phyloP scores from a whole-genome alignment of 2,329 filamentous ascomycete genomes.

The Colletotrichum sp. region DNA sequence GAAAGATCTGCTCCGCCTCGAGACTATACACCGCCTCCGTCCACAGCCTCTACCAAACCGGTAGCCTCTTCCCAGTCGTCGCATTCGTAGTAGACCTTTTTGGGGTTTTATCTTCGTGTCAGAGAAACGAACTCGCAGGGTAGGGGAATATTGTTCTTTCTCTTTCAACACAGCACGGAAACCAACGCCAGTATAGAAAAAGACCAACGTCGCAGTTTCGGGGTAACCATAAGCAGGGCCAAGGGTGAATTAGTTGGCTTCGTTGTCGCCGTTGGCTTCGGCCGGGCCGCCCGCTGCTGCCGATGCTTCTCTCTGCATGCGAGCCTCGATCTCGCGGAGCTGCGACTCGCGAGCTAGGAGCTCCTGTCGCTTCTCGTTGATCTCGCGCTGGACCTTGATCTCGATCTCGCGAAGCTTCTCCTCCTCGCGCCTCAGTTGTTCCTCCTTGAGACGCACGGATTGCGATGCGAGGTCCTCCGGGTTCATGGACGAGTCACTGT shows the following conservation, averaged over 20 bases:
- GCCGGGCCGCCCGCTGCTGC: slow-evolving; percentile 42
- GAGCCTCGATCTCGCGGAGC: slow-evolving; percentile 96
- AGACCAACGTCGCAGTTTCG: slow-evolving; percentile 48
- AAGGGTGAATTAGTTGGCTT: slow-evolving; percentile 47
- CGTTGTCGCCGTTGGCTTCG: slow-evolving; percentile 62
- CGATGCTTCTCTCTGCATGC: slow-evolving; percentile 88
- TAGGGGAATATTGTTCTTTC: slow-evolving; percentile 48
- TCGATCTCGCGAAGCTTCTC: slow-evolving; percentile 99
- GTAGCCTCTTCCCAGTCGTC: slow-evolving; percentile 21
- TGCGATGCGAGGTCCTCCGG: slow-evolving; percentile 96
- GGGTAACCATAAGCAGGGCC: slow-evolving; percentile 26
- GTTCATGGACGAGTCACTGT: slow-evolving; percentile 88
- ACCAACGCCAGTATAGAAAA: slow-evolving; percentile 55
- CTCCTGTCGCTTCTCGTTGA: slow-evolving; percentile 99
- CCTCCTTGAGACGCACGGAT: slow-evolving; percentile 98
- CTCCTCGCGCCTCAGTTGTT: slow-evolving; percentile 98
- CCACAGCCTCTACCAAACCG: slow-evolving; percentile 17
- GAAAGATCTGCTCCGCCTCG: neutral
- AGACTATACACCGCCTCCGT: slow-evolving; percentile 12
- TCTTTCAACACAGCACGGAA: slow-evolving; percentile 47
- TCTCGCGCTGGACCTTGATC: slow-evolving; percentile 99
- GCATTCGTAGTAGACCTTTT: slow-evolving; percentile 26
- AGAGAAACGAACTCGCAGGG: slow-evolving; percentile 42
- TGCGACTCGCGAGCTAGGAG: slow-evolving; percentile 96
- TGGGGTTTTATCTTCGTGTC: slow-evolving; percentile 34